These are phyloP conservation scores for Amylocystis lapponica DNA, from an alignment of 768 basidiomycete genomes.

Conservation along the genomic window DNA sequence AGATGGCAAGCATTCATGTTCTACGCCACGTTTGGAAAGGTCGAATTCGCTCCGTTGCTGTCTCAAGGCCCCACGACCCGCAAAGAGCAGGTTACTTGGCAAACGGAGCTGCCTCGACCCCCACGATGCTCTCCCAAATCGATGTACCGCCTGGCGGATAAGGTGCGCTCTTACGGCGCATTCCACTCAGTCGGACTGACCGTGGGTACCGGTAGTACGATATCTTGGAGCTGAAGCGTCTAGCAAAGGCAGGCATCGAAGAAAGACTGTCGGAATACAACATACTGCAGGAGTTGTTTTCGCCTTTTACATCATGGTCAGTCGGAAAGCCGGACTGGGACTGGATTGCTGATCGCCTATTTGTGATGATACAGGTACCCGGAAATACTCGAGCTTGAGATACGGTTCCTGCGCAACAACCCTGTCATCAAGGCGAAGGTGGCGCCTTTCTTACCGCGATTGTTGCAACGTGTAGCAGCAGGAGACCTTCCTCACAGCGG, in stretches of 20 bases:
- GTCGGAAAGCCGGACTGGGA: too few relatives aligned
- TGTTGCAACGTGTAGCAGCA: too few relatives aligned
- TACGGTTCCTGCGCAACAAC: background rate
- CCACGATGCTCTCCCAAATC: constrained; percentile 36
- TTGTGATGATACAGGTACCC: too few relatives aligned
- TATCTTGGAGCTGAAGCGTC: background rate
- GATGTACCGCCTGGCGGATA: constrained; percentile 37
- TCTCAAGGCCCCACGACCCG: constrained; percentile 1
- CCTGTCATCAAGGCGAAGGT: too few relatives aligned
- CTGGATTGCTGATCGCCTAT: too few relatives aligned
- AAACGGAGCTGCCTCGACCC: background rate
- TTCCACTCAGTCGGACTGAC: background rate
- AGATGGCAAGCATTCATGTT: constrained; percentile 15
- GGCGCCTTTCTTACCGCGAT: too few relatives aligned
- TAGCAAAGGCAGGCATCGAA: background rate
- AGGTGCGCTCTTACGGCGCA: constrained; percentile 30
- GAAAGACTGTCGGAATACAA: background rate
- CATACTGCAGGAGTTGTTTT: background rate
- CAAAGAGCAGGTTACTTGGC: background rate
- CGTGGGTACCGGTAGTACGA: background rate
- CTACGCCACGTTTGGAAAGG: constrained; percentile 11
- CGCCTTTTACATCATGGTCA: background rate
- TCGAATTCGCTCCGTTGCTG: constrained; percentile 10
- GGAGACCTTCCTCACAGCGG: too few relatives aligned
- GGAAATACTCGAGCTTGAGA: background rate